These are phyloP conservation scores for Trypanosoma theileri DNA, from an alignment of 208 protist species.

Conservation along the genomic window DNA sequence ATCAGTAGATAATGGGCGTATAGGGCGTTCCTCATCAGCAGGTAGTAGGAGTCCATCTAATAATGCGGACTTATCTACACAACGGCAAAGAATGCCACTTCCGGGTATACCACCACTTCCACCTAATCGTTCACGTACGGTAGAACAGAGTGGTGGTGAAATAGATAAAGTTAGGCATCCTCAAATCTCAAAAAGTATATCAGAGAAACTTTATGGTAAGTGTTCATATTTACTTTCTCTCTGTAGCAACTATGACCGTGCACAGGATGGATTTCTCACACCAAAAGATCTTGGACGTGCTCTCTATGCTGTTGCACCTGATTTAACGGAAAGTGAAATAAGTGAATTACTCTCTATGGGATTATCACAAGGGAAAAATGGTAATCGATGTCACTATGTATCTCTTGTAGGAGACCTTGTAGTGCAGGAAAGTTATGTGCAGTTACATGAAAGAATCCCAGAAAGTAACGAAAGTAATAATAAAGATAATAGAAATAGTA, in stretches of 20 bases:
- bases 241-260: constrained; percentile 30
- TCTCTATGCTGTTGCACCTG: constrained; percentile 23
- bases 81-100: not conserved
- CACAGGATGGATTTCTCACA: constrained; percentile 23
- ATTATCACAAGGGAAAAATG: not conserved
- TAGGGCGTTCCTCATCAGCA: not conserved
- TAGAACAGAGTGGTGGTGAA: not conserved
- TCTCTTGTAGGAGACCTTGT: constrained; percentile 29
- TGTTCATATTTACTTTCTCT: constrained; percentile 27
- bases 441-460: not conserved
- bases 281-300: constrained; percentile 22
- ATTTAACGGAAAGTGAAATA: constrained; percentile 28
- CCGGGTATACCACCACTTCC: constrained; percentile 17
- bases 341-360: constrained; percentile 20
- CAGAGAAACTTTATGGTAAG: constrained; percentile 26
- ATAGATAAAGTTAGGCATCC: not conserved
- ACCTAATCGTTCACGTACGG: constrained; percentile 1
- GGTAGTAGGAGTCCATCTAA: not conserved
- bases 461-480: not conserved
- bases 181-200: constrained; percentile 4
- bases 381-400: constrained; percentile 18
- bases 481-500: not conserved
- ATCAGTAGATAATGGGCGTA: too few relatives aligned
- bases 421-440: constrained; percentile 26
- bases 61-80: not conserved